phyloP scores from a whole-genome alignment of 805 yeast genomes.

The Kodamaea kakaduensis region DNA sequence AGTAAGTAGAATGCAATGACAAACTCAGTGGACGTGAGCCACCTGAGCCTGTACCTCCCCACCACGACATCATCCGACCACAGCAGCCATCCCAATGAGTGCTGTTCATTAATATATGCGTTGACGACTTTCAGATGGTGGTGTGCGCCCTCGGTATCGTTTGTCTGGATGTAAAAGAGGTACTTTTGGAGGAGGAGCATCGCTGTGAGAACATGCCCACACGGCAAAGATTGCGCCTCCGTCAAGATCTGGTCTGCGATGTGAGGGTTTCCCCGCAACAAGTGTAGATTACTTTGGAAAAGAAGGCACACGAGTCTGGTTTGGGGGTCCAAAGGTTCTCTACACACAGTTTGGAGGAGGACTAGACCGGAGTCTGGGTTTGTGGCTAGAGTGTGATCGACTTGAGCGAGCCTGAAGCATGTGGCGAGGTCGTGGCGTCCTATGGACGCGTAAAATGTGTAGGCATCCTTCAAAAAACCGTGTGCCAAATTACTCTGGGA shows the following conservation, averaged over 20 bases:
- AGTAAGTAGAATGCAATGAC: constrained; percentile 37
- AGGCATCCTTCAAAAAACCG: constrained; percentile 27
- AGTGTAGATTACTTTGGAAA: constrained; percentile 15
- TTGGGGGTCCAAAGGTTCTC: constrained; percentile 7
- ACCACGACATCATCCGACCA: constrained; percentile 16
- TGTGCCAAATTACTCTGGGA: constrained; percentile 22
- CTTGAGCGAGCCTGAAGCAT: constrained; percentile 30
- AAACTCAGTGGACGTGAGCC: constrained; percentile 44
- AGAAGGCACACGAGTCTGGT: constrained; percentile 13
- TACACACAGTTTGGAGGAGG: constrained; percentile 9
- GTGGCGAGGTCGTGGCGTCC: constrained; percentile 16
- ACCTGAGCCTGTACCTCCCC: constrained; percentile 25
- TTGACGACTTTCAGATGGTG: constrained; percentile 11
- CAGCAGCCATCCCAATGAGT: constrained; percentile 15
- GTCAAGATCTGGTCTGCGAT: constrained; percentile 8
- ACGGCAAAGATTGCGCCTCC: constrained; percentile 6
- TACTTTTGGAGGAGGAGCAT: constrained; percentile 14
- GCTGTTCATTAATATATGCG: constrained; percentile 16
- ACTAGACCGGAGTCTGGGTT: constrained; percentile 24
- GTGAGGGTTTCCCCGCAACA: constrained; percentile 17
- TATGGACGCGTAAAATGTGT: constrained; percentile 14
- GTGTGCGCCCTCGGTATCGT: constrained; percentile 10
- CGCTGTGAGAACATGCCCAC: constrained; percentile 16
- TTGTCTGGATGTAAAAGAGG: constrained; percentile 13
- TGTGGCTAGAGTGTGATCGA: constrained; percentile 25